Evolutionary conservation across 257 asterid genomes (phyloP), one percentile per base, ranked within the genome.

Genomic region (Nicotiana sylvestris): DNA sequence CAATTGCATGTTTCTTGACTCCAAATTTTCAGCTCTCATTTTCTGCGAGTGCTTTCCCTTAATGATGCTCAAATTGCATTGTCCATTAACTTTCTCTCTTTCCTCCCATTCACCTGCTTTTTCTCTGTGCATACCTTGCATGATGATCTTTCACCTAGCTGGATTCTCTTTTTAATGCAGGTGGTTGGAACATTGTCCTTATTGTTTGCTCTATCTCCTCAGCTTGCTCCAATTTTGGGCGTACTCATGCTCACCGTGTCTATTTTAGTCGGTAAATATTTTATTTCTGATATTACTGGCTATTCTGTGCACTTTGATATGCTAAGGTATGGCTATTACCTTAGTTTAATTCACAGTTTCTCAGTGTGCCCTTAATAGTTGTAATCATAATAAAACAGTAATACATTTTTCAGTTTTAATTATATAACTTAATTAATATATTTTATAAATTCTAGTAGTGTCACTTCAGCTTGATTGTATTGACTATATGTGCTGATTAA

Each of bases 201-300:
- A 81, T 95, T 96, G 76, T 94, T 92, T 85, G 88, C 83, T 82
- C 91, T 96, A 83, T 94, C 99, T 8, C 86, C 86, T 82, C 97
- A 94, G 89, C 93, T 96, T 88, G 99, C 99, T 55, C 99, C 99
- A 46, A 92, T 96, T 89, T 86, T 96, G 84, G 97, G 93, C 80
- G 35, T 92, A 25, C 97, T 96, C 81, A 96, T 93, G 95, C 95
- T 96, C 37, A 61, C 94, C 2, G 98, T 94, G 33, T 96, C 99
- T 57, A 86, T 92, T 83, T 88, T 91, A 86, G 94, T 94, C 65
- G 99, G 99, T 93, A 89, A 86, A 90, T 85, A 68, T 83, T 84
- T 78, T 83, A 74, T 77, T 21, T 76, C 25, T 51, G 77, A 66
- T 32, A 66, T 81, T 81, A 81, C 43, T 49, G 62, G 25, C 18